Evolutionary conservation across 2,329 filamentous ascomycete genomes (phyloP), one percentile per base, ranked within the genome.

Genomic region (Exophiala alcalophila): DNA sequence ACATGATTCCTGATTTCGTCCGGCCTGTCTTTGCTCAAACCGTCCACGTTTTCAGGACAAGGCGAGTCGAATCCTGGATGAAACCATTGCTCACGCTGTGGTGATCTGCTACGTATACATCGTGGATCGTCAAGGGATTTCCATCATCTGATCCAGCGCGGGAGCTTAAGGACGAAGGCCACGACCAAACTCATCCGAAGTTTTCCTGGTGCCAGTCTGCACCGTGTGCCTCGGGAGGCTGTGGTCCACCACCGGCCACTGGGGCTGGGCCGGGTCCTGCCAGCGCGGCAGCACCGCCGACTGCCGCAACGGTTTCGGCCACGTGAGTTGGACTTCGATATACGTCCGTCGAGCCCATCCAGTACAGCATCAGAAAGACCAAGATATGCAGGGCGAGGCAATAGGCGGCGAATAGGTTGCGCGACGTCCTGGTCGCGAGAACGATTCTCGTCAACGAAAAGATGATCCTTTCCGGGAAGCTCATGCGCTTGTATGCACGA

Each of bases 351-450:
- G 79, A 78, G 46, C 86, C 86, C 60, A 89, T 80, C 78, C 83
- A 90, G 66, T 91, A 97, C 49, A 97, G 70, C 65, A 88, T 84
- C 55, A 84, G 73, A 60, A 98, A 92, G 2, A 97, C 83, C 33
- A 98, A 68, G 30, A 96, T 60, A 69, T 98, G 92, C 54, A 98
- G 73, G 23, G 82, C 87, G 24, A 96, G 71, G 64, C 91, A 94
- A 65, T 98, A 98, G 8, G 79, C 81, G 0, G 90, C 92, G 66
- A 98, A 98, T 46, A 98, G 64, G 63, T 97, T 98, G 52, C 94
- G 78, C 68, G 89, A 96, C 19, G 84, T 86, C 49, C 92, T 75
- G 32, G 89, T 95, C 37, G 90, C 87, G 50, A 98, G 73, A 32
- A 98, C 87, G 70, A 95, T 86, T 43, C 89, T 78, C 32, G 91